Percentiles rank a stretch among this genome's conserved stretches.
Evolutionary conservation across 1,284 basidiomycete genomes (phyloP).

Genomic region (Fomitiporia mediterranea): DNA sequence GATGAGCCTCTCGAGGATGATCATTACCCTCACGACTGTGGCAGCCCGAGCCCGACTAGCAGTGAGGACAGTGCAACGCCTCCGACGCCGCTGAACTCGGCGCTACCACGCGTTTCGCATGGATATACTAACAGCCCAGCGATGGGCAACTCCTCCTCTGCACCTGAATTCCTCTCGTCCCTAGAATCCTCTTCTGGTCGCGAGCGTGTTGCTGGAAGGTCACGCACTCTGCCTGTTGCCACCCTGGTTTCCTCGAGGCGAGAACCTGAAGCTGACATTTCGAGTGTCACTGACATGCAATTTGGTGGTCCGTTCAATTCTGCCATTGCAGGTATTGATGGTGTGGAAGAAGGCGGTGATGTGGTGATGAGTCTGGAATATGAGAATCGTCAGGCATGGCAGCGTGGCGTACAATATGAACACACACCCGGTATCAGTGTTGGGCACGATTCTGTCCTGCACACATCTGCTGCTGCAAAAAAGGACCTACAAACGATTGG

Average conservation of each 20-base stretch:
- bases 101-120: neutral
- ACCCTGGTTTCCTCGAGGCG: neutral
- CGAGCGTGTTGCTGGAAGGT: neutral
- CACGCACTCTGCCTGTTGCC: neutral
- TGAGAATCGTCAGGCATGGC: conserved; percentile 3
- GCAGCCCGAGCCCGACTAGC: neutral
- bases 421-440: no score
- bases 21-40: neutral
- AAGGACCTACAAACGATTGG: no score
- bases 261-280: neutral
- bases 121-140: neutral
- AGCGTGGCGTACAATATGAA: conserved; percentile 3
- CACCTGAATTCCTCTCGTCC: neutral
- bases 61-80: conserved; percentile 10
- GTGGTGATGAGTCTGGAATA: conserved; percentile 8
- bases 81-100: conserved; percentile 9
- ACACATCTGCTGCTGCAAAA: neutral
- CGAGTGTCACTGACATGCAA: conserved; percentile 4
- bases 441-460: neutral
- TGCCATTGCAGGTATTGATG: neutral
- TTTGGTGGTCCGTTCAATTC: no score
- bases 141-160: conserved; percentile 7
- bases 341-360: conserved; percentile 3
- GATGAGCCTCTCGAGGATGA: conserved; percentile 3
- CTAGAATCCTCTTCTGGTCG: neutral